phyloP scores from a whole-genome alignment of 768 basidiomycete genomes.

The Leucosporidium scottii region DNA sequence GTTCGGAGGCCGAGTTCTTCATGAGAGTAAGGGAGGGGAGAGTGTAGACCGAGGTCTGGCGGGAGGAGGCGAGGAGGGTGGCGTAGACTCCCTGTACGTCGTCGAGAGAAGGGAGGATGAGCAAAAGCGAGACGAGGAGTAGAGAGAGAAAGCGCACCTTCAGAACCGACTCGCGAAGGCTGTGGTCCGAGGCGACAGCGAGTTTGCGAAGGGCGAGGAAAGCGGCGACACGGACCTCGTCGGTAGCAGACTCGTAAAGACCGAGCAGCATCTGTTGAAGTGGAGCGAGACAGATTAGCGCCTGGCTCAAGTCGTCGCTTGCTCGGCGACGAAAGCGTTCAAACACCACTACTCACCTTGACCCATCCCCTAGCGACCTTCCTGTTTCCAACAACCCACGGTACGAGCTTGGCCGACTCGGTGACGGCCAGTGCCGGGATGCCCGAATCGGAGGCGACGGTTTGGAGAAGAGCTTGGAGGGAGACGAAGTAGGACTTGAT shows the following conservation, averaged over 20 bases:
- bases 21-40: constrained; percentile 88
- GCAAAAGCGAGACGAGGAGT: background rate
- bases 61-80: constrained; percentile 71
- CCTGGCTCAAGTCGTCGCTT: background rate
- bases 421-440: constrained; percentile 57
- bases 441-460: constrained; percentile 42
- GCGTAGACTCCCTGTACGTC: constrained; percentile 70
- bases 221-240: constrained; percentile 72
- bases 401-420: constrained; percentile 82
- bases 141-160: constrained; percentile 53
- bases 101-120: background rate
- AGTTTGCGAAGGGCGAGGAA: constrained; percentile 78
- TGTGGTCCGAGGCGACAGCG: constrained; percentile 66
- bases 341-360: constrained; percentile 51
- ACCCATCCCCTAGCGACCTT: constrained; percentile 80
- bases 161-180: constrained; percentile 73
- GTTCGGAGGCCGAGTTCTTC: constrained; percentile 93
- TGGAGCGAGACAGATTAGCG: background rate
- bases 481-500: constrained; percentile 87
- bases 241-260: constrained; percentile 52
- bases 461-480: constrained; percentile 65
- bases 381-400: constrained; percentile 75
- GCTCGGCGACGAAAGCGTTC: constrained; percentile 2
- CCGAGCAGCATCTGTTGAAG: constrained; percentile 2
- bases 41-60: constrained; percentile 76